These are phyloP conservation scores for Camelina sativa DNA, from an alignment of 345 rosid genomes.

Conservation along the genomic window DNA sequence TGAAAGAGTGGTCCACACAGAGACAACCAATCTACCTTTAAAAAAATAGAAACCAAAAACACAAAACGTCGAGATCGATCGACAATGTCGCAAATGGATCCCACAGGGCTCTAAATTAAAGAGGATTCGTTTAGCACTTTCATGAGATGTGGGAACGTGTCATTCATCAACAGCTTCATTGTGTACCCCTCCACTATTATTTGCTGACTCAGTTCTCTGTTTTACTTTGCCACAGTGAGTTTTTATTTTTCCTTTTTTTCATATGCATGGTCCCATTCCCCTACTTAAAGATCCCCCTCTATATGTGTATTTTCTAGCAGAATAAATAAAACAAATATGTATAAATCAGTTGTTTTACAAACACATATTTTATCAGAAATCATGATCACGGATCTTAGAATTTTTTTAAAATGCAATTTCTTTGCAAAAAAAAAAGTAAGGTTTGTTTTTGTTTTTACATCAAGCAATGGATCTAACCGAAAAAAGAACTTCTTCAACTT, in stretches of 20 bases:
- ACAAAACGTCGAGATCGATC: conserved; percentile 34
- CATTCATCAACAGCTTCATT: conserved; percentile 38
- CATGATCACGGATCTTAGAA: neutral
- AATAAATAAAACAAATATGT: too few species aligned
- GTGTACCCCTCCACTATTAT: conserved; percentile 38
- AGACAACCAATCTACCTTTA: conserved; percentile 10
- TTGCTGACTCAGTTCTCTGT: conserved; percentile 37
- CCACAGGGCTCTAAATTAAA: conserved; percentile 25
- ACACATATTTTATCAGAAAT: too few species aligned
- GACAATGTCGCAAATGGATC: conserved; percentile 31
- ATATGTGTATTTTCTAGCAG: too few species aligned
- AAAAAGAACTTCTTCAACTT: neutral
- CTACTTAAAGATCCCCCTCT: neutral
- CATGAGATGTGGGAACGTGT: conserved; percentile 44
- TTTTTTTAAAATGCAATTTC: neutral
- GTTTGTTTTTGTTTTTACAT: neutral
- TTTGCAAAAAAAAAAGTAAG: neutral
- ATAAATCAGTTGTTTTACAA: too few species aligned
- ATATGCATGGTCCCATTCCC: conserved; percentile 26
- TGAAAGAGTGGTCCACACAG: conserved; percentile 42
- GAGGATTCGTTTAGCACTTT: conserved; percentile 46
- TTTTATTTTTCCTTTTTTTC: neutral
- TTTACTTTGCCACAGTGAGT: conserved; percentile 4
- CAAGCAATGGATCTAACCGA: neutral
- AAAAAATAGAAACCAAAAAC: conserved; percentile 22